Evolutionary conservation across 23 red algal species (phyloP), one percentile per base, ranked within the genome.

Genomic region (Gracilariopsis chorda): DNA sequence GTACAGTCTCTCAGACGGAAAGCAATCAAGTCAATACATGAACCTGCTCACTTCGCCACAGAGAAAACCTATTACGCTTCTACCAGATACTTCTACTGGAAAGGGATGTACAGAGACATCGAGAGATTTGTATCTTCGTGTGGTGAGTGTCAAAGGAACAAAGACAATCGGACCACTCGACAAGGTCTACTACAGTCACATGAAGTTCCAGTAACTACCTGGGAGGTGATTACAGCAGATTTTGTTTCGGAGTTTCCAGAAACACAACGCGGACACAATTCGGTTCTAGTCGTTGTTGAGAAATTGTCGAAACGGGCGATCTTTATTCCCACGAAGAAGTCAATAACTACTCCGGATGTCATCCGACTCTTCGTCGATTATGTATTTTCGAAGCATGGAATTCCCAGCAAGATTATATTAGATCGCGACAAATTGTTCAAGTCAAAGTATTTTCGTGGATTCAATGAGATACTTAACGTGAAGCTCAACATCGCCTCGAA

Each of bases 291-390:
- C 11, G 57, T 86, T 25, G 58, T 86, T 27, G 82, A 86, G 29
- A 72, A 86, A 60, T 48, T 86, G 19, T 86, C 82, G 14, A 86
- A 86, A 71, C 61, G 82, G n/a, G 58, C 47, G 24, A 68, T 86
- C 29, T 86, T 86, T 27, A 71, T 70, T 34, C 82, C 82, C 10
- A 68, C 49, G 55, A 34, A 36, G 34, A 86, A 86, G 49, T 48
- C 59, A 46, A 23, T 41, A 5, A 24, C 20, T 24, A 53, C 82
- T 17, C 43, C 60, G 19, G 62, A 86, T 17, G 62, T 86, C 45
- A 36, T 73, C 23, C 82, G 59, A 17, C 43, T 70, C 34, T 86
- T 86, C 41, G 40, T 52, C 33, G 47, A 69, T 42, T 33, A 71
- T 36, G 34, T 86, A 23, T 86, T 86, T 41, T 68, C 82, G 21